phyloP scores from a whole-genome alignment of 208 protist species.

The Histomonas meleagridis region DNA sequence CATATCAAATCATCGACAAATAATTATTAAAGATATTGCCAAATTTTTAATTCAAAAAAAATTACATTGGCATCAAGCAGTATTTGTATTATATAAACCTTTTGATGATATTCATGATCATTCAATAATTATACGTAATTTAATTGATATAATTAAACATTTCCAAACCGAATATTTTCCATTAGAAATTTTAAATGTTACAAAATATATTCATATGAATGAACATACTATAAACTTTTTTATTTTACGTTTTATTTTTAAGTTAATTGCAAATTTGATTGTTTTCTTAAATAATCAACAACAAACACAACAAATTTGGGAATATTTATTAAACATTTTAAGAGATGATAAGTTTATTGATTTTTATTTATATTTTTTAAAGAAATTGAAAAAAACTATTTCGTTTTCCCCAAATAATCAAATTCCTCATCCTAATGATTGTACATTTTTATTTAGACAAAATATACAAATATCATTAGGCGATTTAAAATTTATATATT shows the following conservation, averaged over 20 bases:
- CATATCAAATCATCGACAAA: too few species aligned
- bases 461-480: too few species aligned
- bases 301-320: neutral
- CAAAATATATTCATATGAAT: neutral
- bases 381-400: neutral
- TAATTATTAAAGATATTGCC: too few species aligned
- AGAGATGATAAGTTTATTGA: neutral
- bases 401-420: too few species aligned
- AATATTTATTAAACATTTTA: neutral
- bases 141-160: neutral
- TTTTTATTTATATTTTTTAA: neutral
- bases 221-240: neutral
- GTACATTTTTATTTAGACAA: neutral
- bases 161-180: neutral
- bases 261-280: neutral
- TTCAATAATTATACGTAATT: neutral
- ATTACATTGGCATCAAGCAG: neutral
- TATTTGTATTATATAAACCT: neutral
- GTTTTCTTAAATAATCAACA: neutral
- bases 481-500: too few species aligned
- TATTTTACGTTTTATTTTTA: neutral
- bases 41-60: too few species aligned
- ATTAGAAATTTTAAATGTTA: neutral
- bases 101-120: neutral
- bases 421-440: neutral